Evolutionary conservation across 164 flowering plant species (phyloP).

Genomic region (Tetracentron sinense): DNA sequence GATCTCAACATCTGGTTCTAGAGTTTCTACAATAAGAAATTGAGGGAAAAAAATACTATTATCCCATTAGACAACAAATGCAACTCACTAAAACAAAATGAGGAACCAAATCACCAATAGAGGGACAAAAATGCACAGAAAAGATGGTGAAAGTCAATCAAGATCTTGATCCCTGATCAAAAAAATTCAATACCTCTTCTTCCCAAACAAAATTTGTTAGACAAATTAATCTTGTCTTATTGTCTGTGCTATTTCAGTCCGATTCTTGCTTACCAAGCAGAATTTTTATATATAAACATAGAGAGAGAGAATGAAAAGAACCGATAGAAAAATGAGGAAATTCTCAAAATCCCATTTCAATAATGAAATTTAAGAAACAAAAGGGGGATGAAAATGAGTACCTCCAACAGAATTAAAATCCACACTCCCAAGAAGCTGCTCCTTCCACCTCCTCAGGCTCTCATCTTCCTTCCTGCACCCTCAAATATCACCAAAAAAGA

Average conservation of each 20-base stretch:
- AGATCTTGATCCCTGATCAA: too few species aligned
- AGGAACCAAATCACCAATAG: too few species aligned
- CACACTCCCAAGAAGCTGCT: slow-evolving; percentile 35
- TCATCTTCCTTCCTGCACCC: slow-evolving; percentile 38
- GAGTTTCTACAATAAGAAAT: slow-evolving; percentile 32
- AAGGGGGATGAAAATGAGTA: slow-evolving; percentile 1
- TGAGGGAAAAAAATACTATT: neutral
- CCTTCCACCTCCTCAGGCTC: slow-evolving; percentile 41
- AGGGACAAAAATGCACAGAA: neutral
- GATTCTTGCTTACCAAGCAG: too few species aligned
- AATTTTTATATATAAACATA: too few species aligned
- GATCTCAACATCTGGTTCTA: slow-evolving; percentile 60
- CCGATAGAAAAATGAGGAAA: neutral
- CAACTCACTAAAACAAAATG: neutral
- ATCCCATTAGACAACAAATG: neutral
- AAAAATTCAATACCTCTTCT: neutral
- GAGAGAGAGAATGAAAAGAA: neutral
- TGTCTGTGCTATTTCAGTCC: neutral
- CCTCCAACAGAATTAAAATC: slow-evolving; percentile 34
- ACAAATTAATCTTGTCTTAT: neutral
- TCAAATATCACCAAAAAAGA: slow-evolving; percentile 4
- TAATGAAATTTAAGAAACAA: neutral
- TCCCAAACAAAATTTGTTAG: neutral
- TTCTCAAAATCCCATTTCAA: neutral
- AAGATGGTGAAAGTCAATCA: neutral